These are phyloP conservation scores for Aspergillus thermomutatus DNA, from an alignment of 2,329 filamentous ascomycete genomes.

Conservation along the genomic window DNA sequence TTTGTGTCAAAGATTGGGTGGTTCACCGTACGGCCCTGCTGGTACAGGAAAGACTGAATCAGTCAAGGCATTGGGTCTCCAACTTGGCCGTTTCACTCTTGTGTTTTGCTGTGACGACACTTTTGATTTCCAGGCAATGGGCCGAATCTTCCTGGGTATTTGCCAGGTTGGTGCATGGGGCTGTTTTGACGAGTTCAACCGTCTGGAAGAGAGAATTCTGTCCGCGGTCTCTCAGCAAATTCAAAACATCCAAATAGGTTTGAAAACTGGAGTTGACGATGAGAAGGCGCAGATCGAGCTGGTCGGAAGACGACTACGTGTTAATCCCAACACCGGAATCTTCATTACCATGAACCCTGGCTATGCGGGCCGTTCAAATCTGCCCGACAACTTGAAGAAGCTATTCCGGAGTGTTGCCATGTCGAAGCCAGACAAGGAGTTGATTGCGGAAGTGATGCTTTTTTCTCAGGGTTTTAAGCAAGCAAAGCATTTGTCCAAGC, in stretches of 20 bases:
- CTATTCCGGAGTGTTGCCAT: constrained; percentile 98
- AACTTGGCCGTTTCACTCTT: constrained; percentile 93
- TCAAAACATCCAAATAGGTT: constrained; percentile 95
- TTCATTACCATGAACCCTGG: constrained; percentile 99
- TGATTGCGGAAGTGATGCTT: constrained; percentile 99
- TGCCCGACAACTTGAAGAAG: constrained; percentile 99
- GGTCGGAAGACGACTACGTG: constrained; percentile 81
- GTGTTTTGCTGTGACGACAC: constrained; percentile 99
- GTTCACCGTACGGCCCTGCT: constrained; percentile 94
- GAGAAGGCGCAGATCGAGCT: constrained; percentile 88
- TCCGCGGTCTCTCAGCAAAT: constrained; percentile 99
- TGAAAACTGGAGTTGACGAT: constrained; percentile 80
- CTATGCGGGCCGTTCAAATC: constrained; percentile 94
- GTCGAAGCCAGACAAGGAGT: constrained; percentile 99
- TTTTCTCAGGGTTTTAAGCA: constrained; percentile 99
- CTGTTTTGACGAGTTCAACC: constrained; percentile 99
- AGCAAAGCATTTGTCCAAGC: constrained; percentile 87
- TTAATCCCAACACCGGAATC: constrained; percentile 92
- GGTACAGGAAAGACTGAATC: constrained; percentile 99
- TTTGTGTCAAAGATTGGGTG: constrained; percentile 88
- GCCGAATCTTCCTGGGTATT: constrained; percentile 97
- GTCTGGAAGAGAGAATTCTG: constrained; percentile 93
- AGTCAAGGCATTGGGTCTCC: constrained; percentile 93
- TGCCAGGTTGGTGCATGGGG: constrained; percentile 99
- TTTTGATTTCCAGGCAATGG: constrained; percentile 99